phyloP scores from a whole-genome alignment of 495 filamentous ascomycete genomes.

The Clohesyomyces aquaticus region DNA sequence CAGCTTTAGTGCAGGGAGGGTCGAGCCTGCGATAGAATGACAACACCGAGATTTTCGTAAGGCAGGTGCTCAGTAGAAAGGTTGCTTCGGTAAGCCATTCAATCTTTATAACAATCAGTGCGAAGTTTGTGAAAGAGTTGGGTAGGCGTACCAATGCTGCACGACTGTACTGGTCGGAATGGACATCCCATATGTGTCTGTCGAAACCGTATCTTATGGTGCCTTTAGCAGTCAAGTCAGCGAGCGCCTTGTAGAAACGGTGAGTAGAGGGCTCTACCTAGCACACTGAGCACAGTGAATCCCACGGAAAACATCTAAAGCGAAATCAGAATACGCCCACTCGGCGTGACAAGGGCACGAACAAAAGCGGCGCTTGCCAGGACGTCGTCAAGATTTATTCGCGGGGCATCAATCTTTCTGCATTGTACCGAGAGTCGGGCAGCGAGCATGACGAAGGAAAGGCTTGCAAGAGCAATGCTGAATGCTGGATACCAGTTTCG shows the following conservation, averaged over 20 bases:
- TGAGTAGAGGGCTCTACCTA: slow-evolving; percentile 3
- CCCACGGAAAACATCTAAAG: slow-evolving; percentile 12
- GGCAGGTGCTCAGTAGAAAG: slow-evolving; percentile 37
- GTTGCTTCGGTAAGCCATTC: slow-evolving; percentile 41
- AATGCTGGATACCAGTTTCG: slow-evolving; percentile 30
- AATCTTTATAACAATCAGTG: slow-evolving; percentile 22
- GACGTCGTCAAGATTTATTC: slow-evolving; percentile 24
- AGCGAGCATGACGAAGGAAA: slow-evolving; percentile 10
- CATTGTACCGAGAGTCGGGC: slow-evolving; percentile 19
- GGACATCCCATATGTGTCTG: slow-evolving; percentile 44
- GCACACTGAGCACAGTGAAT: slow-evolving; percentile 15
- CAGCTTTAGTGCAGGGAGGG: slow-evolving; percentile 21
- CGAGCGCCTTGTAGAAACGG: neutral
- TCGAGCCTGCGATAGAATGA: slow-evolving; percentile 43
- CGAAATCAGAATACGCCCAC: slow-evolving; percentile 5
- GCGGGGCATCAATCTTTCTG: slow-evolving; percentile 6
- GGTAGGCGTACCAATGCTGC: slow-evolving; percentile 27
- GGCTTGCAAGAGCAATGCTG: slow-evolving; percentile 9
- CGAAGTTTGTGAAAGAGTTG: neutral
- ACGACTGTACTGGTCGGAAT: slow-evolving; percentile 10
- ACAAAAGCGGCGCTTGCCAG: slow-evolving; percentile 25
- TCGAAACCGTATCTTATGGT: slow-evolving; percentile 37
- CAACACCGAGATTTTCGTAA: slow-evolving; percentile 43
- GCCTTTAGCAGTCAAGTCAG: slow-evolving; percentile 15
- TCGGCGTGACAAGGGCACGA: neutral